Evolutionary conservation across 164 flowering plant genomes (phyloP).

Genomic region (Umbellularia californica): DNA sequence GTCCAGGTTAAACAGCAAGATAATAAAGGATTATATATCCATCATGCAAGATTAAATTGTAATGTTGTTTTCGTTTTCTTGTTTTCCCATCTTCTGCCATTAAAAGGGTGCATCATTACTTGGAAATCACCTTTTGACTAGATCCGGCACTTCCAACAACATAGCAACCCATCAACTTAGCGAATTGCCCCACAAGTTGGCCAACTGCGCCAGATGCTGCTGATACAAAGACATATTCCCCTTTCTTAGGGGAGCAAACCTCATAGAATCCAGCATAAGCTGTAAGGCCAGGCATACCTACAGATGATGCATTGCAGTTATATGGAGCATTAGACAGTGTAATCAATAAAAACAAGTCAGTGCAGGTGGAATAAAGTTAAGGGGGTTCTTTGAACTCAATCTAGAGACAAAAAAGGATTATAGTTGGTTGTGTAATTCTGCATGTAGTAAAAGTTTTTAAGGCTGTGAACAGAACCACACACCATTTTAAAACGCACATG

Average conservation of each 20-base stretch:
- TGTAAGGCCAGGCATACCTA: constrained; percentile 7
- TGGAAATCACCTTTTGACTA: constrained; percentile 3
- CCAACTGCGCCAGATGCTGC: constrained; percentile 6
- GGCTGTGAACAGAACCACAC: too few species aligned
- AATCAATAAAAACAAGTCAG: background rate
- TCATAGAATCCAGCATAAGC: constrained; percentile 7
- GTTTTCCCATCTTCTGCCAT: too few species aligned
- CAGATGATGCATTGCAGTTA: constrained; percentile 1
- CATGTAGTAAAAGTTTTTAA: too few species aligned
- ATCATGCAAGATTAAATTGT: too few species aligned
- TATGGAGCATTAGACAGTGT: background rate
- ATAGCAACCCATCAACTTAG: constrained; percentile 8
- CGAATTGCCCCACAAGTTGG: constrained; percentile 7
- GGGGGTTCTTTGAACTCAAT: too few species aligned
- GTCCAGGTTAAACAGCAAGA: too few species aligned
- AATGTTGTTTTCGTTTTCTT: too few species aligned
- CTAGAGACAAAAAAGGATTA: too few species aligned
- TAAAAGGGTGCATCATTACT: background rate
- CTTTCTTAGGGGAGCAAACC: constrained; percentile 10
- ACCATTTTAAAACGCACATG: too few species aligned
- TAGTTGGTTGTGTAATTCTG: too few species aligned
- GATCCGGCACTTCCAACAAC: constrained; percentile 13
- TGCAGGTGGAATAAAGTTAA: too few species aligned
- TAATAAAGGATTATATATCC: too few species aligned
- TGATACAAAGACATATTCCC: constrained; percentile 8